These are phyloP conservation scores for Cystobasidiaceae sp. DNA, from an alignment of 1,284 basidiomycete genomes.

Conservation along the genomic window DNA sequence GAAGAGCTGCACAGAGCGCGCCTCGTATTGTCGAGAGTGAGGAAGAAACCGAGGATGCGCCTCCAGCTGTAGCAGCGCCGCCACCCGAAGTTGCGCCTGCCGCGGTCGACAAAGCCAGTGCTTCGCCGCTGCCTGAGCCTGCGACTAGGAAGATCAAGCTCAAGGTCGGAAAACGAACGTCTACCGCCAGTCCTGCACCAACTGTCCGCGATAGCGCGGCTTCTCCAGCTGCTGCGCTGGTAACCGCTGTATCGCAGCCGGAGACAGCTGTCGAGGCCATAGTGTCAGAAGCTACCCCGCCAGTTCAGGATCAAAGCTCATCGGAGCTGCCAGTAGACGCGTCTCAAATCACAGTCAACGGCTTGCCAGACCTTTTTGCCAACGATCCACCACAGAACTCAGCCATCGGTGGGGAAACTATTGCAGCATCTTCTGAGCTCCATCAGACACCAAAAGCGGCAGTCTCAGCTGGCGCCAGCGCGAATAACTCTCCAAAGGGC, in stretches of 20 bases:
- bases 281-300: too few relatives aligned
- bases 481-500: background rate
- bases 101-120: background rate
- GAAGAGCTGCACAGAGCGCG: background rate
- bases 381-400: too few relatives aligned
- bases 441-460: background rate
- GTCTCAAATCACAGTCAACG: too few relatives aligned
- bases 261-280: too few relatives aligned
- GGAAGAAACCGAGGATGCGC: background rate
- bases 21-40: conserved; percentile 2
- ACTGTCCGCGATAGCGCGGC: too few relatives aligned
- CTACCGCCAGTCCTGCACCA: background rate
- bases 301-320: too few relatives aligned
- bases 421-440: background rate
- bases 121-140: too few relatives aligned
- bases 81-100: background rate
- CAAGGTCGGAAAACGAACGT: background rate
- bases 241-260: too few relatives aligned
- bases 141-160: background rate
- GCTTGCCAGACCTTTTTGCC: too few relatives aligned
- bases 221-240: background rate
- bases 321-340: too few relatives aligned
- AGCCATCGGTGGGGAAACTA: too few relatives aligned
- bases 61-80: background rate
- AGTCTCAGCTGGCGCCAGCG: background rate